Evolutionary conservation across 2,329 filamentous ascomycete genomes (phyloP), one percentile per base, ranked within the genome.

Genomic region (Myriosclerotinia curreyana): DNA sequence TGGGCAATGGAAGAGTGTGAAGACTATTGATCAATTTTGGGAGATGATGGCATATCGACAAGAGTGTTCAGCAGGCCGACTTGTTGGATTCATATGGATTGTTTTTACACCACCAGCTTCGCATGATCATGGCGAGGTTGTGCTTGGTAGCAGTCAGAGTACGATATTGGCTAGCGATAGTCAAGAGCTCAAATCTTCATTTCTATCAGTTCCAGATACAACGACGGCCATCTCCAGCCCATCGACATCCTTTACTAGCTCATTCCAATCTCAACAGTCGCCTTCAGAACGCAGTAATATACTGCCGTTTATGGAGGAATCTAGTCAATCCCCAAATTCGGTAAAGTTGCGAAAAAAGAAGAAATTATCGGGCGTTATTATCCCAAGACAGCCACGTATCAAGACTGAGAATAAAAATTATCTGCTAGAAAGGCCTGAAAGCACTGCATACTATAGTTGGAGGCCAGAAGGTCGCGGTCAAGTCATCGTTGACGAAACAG

Each of bases 41-140:
- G 95, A 99, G 67, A 90, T 96, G 83, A 98, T 99, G 94, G 89
- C 93, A 0, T 98, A 91, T 74, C 83, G 95, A 64, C 95, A 98
- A 75, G 95, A 99, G 74, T 99, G 95, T 73, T 96, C 93, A 0
- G 91, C 92, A 42, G 96, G 95, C 0, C 83, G 93, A 22, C 82
- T 96, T 73, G 96, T 96, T 0, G 96, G 96, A 0, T 99, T 99
- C 70, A 82, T 98, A 34, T 99, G 96, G 94, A 79, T 97, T 34
- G 88, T 97, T 0, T 89, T 97, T 75, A 77, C 64, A 72, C 77
- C 65, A 71, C 72, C 61, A 31, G 22, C 25, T 54, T 53, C 63
- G 28, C 48, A 60, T 17, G 40, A 67, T 60, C 42, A 64, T 11
- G 60, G 22, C 5, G 62, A 69, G 50, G 53, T 65, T 54, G 42